phyloP scores from a whole-genome alignment of 306 rosid species.

The Pyrus communis region DNA sequence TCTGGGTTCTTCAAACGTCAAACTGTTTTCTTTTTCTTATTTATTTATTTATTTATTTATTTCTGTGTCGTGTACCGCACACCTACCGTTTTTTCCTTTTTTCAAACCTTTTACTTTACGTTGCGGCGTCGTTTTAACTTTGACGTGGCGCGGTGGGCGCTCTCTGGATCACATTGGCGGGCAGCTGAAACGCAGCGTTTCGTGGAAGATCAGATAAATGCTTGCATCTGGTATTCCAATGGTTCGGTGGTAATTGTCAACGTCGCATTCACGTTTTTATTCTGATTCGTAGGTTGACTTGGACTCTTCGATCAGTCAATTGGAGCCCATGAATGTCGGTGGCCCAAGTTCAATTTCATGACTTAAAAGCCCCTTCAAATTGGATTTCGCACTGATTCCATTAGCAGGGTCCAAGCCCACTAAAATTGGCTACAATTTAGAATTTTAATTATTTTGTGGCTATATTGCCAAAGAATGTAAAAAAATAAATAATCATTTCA shows the following conservation, averaged over 20 bases:
- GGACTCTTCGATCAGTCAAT: background rate
- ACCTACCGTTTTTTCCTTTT: background rate
- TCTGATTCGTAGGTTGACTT: background rate
- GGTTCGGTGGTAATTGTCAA: background rate
- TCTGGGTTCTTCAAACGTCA: background rate
- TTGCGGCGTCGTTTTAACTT: constrained; percentile 3
- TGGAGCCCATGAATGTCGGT: background rate
- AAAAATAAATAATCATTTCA: too few relatives aligned
- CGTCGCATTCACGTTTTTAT: background rate
- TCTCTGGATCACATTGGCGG: too few relatives aligned
- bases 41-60: background rate
- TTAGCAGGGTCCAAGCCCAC: background rate
- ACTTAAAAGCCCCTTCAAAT: background rate
- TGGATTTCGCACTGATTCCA: background rate
- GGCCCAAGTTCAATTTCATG: background rate
- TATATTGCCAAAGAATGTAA: background rate
- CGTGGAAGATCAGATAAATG: background rate
- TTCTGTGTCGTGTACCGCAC: background rate
- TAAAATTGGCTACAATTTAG: background rate
- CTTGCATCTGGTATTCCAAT: background rate
- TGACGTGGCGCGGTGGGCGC: background rate
- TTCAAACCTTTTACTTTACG: background rate
- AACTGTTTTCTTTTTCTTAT: background rate
- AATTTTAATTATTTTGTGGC: background rate
- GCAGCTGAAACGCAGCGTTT: background rate